Evolutionary conservation across 441 rosid genomes (phyloP).

Genomic region (Isatis lusitanica): DNA sequence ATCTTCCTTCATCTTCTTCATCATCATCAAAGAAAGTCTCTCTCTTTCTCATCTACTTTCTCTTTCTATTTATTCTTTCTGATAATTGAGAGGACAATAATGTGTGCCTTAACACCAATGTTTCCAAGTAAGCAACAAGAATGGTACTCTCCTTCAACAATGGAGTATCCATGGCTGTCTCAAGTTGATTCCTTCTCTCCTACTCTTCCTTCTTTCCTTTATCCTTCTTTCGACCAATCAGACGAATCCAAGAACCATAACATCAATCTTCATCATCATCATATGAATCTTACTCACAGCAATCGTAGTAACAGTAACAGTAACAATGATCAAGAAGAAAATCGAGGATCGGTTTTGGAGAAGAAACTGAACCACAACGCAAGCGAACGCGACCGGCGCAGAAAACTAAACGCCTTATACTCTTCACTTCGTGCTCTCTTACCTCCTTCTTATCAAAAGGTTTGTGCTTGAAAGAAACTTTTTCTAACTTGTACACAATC

Average conservation of each 20-base stretch:
- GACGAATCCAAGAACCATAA: slow-evolving; percentile 18
- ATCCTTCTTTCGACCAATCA: slow-evolving; percentile 13
- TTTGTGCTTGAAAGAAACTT: slow-evolving; percentile 13
- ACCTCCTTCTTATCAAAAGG: slow-evolving; percentile 53
- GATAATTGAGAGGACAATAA: background rate
- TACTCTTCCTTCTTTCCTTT: slow-evolving; percentile 28
- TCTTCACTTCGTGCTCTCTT: slow-evolving; percentile 63
- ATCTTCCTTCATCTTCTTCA: background rate
- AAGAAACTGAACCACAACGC: slow-evolving; percentile 82
- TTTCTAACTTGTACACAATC: background rate
- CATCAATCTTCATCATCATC: slow-evolving; percentile 16
- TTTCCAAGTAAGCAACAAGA: slow-evolving; percentile 25
- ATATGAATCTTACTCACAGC: slow-evolving; percentile 8
- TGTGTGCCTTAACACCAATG: slow-evolving; percentile 28
- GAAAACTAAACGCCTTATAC: slow-evolving; percentile 56
- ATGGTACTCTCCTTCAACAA: slow-evolving; percentile 28
- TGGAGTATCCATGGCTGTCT: slow-evolving; percentile 27
- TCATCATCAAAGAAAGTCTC: slow-evolving; percentile 5
- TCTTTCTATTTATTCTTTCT: slow-evolving; percentile 7
- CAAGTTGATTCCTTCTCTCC: slow-evolving; percentile 19
- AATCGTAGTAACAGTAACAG: background rate
- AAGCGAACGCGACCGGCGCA: slow-evolving; percentile 64
- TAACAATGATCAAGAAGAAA: slow-evolving; percentile 23
- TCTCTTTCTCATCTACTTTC: background rate
- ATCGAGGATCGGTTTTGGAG: slow-evolving; percentile 17